Conservation (phyloP, 768 basidiomycete species). For the Russula dissimulans region DNA sequence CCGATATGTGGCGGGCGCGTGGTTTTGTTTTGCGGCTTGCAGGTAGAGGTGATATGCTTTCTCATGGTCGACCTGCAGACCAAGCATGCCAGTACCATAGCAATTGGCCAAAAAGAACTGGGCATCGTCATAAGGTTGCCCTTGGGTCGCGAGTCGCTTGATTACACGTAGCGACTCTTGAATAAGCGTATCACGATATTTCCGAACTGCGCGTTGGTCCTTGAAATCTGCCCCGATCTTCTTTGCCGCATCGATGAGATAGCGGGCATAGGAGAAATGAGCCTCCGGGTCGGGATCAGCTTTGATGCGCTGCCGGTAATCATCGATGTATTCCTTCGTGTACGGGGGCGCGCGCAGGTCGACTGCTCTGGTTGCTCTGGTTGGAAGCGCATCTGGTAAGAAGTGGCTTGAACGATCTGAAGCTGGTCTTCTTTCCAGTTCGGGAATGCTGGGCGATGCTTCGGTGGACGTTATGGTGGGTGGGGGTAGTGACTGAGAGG, state of each 20-base stretch:
- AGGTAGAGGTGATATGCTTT: constrained; percentile 95
- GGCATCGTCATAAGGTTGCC: constrained; percentile 87
- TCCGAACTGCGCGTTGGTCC: constrained; percentile 78
- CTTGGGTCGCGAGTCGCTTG: constrained; percentile 86
- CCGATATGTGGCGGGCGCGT: constrained; percentile 89
- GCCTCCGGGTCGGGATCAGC: constrained; percentile 97
- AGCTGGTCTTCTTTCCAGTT: constrained; percentile 49
- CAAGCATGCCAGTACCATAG: constrained; percentile 89
- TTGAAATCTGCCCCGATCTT: constrained; percentile 67
- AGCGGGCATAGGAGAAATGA: constrained; percentile 97
- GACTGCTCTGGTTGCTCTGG: constrained; percentile 68
- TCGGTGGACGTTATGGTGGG: constrained; percentile 20
- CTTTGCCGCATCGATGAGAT: constrained; percentile 96
- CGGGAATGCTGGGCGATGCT: constrained; percentile 28
- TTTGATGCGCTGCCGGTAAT: constrained; percentile 95
- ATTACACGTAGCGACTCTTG: constrained; percentile 87
- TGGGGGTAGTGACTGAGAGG: constrained; percentile 5
- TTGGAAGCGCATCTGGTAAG: constrained; percentile 45
- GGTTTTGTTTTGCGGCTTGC: constrained; percentile 95
- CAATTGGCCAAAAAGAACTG: constrained; percentile 99
- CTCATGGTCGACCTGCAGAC: constrained; percentile 95
- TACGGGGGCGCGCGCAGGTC: constrained; percentile 79
- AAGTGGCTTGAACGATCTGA: constrained; percentile 51
- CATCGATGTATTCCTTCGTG: constrained; percentile 94
- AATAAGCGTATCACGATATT: constrained; percentile 83